Conservation (phyloP, 371 early-diverging fungal species). For the Mucor mucedo region DNA sequence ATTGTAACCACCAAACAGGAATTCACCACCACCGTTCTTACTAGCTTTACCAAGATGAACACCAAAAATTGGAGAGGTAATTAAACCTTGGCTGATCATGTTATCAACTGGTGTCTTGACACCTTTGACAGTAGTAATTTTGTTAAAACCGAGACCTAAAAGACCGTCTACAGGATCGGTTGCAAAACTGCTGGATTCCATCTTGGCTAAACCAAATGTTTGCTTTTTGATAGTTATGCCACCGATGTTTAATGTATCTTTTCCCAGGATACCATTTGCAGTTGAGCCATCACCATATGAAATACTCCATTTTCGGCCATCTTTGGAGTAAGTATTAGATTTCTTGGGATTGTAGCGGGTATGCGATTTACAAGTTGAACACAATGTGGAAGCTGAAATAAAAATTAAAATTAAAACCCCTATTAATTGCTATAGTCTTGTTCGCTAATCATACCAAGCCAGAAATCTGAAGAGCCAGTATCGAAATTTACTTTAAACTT, state of each 20-base stretch:
- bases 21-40: slow-evolving; percentile 49
- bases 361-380: slow-evolving; percentile 42
- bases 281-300: slow-evolving; percentile 57
- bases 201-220: slow-evolving; percentile 32
- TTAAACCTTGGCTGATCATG: slow-evolving; percentile 45
- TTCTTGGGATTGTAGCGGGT: slow-evolving; percentile 47
- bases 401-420: not conserved
- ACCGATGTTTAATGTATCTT: slow-evolving; percentile 34
- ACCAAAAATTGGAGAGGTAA: slow-evolving; percentile 43
- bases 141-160: slow-evolving; percentile 54
- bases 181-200: slow-evolving; percentile 20
- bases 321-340: slow-evolving; percentile 49
- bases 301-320: slow-evolving; percentile 51
- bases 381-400: slow-evolving; percentile 39
- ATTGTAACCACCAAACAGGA: slow-evolving; percentile 58
- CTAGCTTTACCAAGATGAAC: slow-evolving; percentile 39
- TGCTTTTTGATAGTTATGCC: slow-evolving; percentile 33
- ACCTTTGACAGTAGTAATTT: slow-evolving; percentile 44
- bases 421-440: not conserved
- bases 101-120: slow-evolving; percentile 48
- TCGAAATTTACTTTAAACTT: slow-evolving; percentile 71
- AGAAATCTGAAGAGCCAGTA: slow-evolving; percentile 76
- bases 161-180: slow-evolving; percentile 33
- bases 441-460: slow-evolving; percentile 47
- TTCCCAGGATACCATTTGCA: slow-evolving; percentile 41